Percentiles rank a stretch among this genome's conserved stretches.
phyloP scores from a whole-genome alignment of 2,329 filamentous ascomycete species.

The Aspergillus fijiensis region DNA sequence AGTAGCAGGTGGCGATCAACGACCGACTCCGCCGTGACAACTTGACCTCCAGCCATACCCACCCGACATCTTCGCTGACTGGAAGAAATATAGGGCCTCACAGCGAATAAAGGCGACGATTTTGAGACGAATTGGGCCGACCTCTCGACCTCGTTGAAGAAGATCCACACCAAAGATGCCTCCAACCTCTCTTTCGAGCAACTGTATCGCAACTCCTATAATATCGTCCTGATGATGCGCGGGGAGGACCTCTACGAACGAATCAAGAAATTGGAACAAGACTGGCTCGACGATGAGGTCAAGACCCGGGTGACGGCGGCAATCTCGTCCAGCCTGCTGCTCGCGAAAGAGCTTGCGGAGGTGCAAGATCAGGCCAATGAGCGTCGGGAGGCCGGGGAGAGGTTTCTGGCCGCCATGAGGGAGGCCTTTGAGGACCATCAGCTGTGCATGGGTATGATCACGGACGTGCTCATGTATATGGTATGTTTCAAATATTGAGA shows the following conservation, averaged over 20 bases:
- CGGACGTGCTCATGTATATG: conserved; percentile 96
- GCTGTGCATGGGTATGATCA: conserved; percentile 92
- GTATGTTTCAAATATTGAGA: conserved; percentile 38
- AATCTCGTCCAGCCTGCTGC: conserved; percentile 68
- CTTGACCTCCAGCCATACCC: background rate
- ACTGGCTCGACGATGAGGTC: conserved; percentile 75
- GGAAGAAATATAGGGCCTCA: conserved; percentile 49
- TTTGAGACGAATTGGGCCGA: conserved; percentile 84
- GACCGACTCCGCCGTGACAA: background rate
- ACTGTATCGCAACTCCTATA: conserved; percentile 90
- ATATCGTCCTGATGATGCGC: conserved; percentile 85
- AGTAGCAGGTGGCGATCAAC: background rate
- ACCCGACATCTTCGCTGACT: background rate
- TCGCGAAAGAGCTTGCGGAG: conserved; percentile 47
- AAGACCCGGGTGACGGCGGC: conserved; percentile 67
- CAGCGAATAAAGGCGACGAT: conserved; percentile 62
- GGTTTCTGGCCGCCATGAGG: conserved; percentile 73
- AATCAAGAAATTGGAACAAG: conserved; percentile 76
- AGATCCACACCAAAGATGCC: conserved; percentile 91
- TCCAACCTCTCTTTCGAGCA: conserved; percentile 91
- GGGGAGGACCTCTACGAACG: conserved; percentile 77
- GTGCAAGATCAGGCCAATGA: conserved; percentile 68
- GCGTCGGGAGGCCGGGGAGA: conserved; percentile 75
- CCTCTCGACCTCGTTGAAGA: conserved; percentile 71
- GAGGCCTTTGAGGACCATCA: conserved; percentile 86